These are phyloP conservation scores for Daldinia vernicosa DNA, from an alignment of 495 filamentous ascomycete species.

Conservation along the genomic window DNA sequence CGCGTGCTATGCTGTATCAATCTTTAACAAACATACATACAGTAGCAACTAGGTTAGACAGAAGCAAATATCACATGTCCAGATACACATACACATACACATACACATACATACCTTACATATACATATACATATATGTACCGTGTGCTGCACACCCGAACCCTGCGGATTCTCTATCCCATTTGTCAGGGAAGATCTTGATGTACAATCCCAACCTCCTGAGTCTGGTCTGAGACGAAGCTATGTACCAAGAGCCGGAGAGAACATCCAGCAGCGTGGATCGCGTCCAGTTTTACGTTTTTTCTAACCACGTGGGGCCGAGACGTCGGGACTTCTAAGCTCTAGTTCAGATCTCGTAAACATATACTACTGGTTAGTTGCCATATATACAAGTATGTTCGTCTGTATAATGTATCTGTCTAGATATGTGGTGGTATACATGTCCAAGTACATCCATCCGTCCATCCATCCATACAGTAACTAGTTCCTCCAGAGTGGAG, in stretches of 20 bases:
- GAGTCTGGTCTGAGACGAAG: slow-evolving; percentile 24
- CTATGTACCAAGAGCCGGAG: slow-evolving; percentile 19
- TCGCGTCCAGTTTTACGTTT: slow-evolving; percentile 27
- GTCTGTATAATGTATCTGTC: too few species aligned
- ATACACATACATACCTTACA: background rate
- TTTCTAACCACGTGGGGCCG: slow-evolving; percentile 37
- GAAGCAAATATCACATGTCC: slow-evolving; percentile 26
- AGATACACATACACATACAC: background rate
- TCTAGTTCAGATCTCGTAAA: slow-evolving; percentile 4
- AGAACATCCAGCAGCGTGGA: slow-evolving; percentile 30
- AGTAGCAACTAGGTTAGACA: background rate
- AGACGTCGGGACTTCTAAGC: slow-evolving; percentile 29
- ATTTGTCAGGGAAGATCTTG: slow-evolving; percentile 39
- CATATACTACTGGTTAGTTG: background rate
- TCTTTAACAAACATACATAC: slow-evolving; percentile 28
- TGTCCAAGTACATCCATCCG: too few species aligned
- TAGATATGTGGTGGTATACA: too few species aligned
- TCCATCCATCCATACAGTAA: too few species aligned
- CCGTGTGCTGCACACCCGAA: background rate
- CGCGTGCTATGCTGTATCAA: slow-evolving; percentile 4
- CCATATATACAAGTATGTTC: too few species aligned
- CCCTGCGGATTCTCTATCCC: slow-evolving; percentile 26
- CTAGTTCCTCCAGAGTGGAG: slow-evolving; percentile 33
- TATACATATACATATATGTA: background rate
- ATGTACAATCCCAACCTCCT: slow-evolving; percentile 27